Evolutionary conservation across 2,329 filamentous ascomycete genomes (phyloP).

Genomic region (Epichloe baconii): DNA sequence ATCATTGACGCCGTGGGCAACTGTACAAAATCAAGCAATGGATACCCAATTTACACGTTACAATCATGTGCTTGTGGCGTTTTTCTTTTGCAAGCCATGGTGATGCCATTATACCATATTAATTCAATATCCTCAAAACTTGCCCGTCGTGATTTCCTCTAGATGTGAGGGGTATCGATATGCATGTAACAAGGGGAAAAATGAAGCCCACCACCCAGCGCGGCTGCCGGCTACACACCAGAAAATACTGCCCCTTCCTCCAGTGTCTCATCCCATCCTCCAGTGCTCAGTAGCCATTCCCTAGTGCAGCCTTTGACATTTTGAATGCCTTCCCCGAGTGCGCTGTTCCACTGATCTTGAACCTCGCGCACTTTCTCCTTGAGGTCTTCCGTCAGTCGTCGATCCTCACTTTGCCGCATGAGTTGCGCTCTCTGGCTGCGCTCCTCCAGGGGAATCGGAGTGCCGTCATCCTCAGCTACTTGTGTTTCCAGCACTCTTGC

Average conservation of each 20-base stretch:
- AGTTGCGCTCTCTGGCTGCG: conserved; percentile 32
- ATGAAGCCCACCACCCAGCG: not conserved
- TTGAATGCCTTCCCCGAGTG: conserved; percentile 65
- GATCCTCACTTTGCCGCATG: conserved; percentile 54
- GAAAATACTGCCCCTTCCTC: conserved; percentile 42
- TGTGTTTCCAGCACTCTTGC: conserved; percentile 56
- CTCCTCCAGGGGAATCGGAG: conserved; percentile 19
- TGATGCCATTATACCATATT: not conserved
- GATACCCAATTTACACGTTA: not conserved
- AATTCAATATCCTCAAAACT: not conserved
- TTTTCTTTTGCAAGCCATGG: not conserved
- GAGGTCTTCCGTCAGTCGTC: conserved; percentile 64
- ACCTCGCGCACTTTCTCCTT: conserved; percentile 89
- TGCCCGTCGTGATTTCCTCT: not conserved
- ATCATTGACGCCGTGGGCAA: not conserved
- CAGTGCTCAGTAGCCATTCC: conserved; percentile 57
- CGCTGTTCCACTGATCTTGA: conserved; percentile 81
- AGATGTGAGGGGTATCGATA: conserved; percentile 1
- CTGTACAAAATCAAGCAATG: not conserved
- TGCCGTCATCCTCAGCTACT: conserved; percentile 28
- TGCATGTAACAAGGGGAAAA: no score
- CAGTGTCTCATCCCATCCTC: conserved; percentile 77
- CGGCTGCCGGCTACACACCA: conserved; percentile 14
- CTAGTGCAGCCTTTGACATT: conserved; percentile 63
- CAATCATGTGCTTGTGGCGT: not conserved